Conservation (phyloP, 2,329 filamentous ascomycete species). For the Juglanconis sp. region DNA sequence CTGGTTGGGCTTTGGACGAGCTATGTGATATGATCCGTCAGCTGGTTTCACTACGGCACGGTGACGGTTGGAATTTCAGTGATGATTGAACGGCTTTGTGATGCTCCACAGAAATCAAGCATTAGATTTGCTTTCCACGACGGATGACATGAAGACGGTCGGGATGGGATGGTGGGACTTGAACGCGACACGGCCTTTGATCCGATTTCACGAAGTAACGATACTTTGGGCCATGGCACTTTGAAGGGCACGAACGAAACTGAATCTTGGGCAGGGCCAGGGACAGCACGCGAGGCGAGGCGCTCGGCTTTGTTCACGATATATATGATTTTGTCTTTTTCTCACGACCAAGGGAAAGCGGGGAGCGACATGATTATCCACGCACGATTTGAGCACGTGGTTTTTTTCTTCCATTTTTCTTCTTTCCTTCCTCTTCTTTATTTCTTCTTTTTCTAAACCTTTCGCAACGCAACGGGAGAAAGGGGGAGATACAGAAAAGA, state of each 20-base stretch:
- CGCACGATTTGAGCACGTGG: not conserved
- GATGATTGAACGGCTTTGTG: not conserved
- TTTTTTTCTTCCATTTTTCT: not conserved
- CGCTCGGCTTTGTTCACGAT: too few species aligned
- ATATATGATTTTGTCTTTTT: not conserved
- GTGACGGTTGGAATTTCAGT: not conserved
- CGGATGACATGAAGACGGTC: not conserved
- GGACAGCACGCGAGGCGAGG: too few species aligned
- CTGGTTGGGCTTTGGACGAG: not conserved
- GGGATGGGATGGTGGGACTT: not conserved
- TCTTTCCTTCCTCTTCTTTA: too few species aligned
- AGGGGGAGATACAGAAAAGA: constrained; percentile 14
- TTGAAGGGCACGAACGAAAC: not conserved
- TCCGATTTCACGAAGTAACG: constrained; percentile 2
- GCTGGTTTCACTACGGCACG: not conserved
- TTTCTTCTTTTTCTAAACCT: too few species aligned
- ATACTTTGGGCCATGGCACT: not conserved
- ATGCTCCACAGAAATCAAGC: not conserved
- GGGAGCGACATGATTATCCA: not conserved
- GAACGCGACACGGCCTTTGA: not conserved
- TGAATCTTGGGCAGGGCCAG: not conserved
- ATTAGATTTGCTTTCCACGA: not conserved
- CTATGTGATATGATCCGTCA: not conserved
- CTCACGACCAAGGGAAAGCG: not conserved
- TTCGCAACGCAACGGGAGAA: not conserved